A percentile compares a stretch with the other conserved stretches of the same genome.
Conservation (phyloP, 768 basidiomycete species). For the Boletus rubescentipes region DNA sequence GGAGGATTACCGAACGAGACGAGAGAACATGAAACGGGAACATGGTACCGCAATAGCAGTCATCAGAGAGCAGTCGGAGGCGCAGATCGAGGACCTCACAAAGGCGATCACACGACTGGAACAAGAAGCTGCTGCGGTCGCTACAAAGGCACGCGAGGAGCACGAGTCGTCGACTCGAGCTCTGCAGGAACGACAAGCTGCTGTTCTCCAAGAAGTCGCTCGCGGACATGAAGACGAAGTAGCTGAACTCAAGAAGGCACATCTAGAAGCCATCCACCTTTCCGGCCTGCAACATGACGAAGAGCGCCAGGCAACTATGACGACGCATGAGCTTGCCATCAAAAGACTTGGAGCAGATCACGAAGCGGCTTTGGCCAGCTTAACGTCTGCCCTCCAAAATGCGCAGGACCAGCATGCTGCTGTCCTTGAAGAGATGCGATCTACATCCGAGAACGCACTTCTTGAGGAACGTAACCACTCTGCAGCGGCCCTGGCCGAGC, state of each 20-base stretch:
- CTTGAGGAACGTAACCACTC: conserved; percentile 49
- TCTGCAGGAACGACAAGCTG: conserved; percentile 56
- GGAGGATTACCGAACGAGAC: conserved; percentile 51
- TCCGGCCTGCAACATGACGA: conserved; percentile 34
- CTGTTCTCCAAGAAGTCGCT: conserved; percentile 53
- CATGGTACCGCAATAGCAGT: conserved; percentile 34
- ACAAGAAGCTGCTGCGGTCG: conserved; percentile 43
- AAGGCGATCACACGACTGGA: conserved; percentile 49
- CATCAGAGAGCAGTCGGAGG: conserved; percentile 34
- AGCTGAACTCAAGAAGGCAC: conserved; percentile 46
- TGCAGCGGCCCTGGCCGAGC: conserved; percentile 44
- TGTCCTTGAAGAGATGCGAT: conserved; percentile 37
- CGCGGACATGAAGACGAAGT: conserved; percentile 56
- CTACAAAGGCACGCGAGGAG: conserved; percentile 42
- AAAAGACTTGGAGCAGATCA: conserved; percentile 46
- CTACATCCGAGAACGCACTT: conserved; percentile 35
- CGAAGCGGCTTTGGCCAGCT: conserved; percentile 42
- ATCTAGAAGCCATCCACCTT: conserved; percentile 41
- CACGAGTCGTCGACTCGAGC: conserved; percentile 46
- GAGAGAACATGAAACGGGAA: conserved; percentile 35
- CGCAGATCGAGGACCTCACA: conserved; percentile 62
- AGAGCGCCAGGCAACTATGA: conserved; percentile 35
- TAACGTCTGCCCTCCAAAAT: conserved; percentile 40
- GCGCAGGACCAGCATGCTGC: conserved; percentile 36
- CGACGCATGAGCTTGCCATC: conserved; percentile 44